Evolutionary conservation across 2,329 filamentous ascomycete species (phyloP).

Genomic region (Curvularia spicifera): DNA sequence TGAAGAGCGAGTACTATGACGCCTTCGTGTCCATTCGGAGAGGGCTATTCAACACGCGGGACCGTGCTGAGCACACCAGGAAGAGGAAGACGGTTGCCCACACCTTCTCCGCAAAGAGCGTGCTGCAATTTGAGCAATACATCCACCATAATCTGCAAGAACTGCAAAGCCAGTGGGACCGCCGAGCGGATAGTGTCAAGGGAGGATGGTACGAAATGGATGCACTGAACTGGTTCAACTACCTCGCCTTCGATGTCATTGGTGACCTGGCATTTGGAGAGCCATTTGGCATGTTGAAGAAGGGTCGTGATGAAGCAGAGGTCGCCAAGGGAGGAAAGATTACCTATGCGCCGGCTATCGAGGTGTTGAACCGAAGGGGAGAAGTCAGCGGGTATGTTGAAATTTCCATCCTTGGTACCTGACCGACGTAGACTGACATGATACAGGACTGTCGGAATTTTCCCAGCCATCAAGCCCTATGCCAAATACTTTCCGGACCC

Average conservation of each 20-base stretch:
- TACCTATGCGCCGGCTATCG: conserved; percentile 77
- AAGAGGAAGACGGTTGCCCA: conserved; percentile 90
- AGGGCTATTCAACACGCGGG: conserved; percentile 87
- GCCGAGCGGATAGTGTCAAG: conserved; percentile 58
- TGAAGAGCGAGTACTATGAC: conserved; percentile 80
- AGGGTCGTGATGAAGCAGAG: conserved; percentile 78
- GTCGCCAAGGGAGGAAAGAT: conserved; percentile 68
- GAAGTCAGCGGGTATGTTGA: conserved; percentile 73
- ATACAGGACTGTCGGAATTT: conserved; percentile 70
- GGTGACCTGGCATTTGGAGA: conserved; percentile 73
- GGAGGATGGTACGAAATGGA: conserved; percentile 69
- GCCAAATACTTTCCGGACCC: conserved; percentile 81
- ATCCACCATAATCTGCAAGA: conserved; percentile 79
- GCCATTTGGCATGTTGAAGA: conserved; percentile 82
- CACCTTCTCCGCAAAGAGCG: conserved; percentile 82
- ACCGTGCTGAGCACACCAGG: conserved; percentile 79
- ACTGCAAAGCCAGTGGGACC: conserved; percentile 76
- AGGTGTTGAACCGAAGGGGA: conserved; percentile 86
- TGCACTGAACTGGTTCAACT: conserved; percentile 81
- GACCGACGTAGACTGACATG: conserved; percentile 12
- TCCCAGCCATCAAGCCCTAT: conserved; percentile 77
- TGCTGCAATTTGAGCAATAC: conserved; percentile 87
- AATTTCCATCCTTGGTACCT: background rate
- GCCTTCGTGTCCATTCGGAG: conserved; percentile 86
- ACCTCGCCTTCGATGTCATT: conserved; percentile 60